Base-by-base conservation (phyloP, 2,329 filamentous ascomycete genomes). In the Penicillium sp. region DNA sequence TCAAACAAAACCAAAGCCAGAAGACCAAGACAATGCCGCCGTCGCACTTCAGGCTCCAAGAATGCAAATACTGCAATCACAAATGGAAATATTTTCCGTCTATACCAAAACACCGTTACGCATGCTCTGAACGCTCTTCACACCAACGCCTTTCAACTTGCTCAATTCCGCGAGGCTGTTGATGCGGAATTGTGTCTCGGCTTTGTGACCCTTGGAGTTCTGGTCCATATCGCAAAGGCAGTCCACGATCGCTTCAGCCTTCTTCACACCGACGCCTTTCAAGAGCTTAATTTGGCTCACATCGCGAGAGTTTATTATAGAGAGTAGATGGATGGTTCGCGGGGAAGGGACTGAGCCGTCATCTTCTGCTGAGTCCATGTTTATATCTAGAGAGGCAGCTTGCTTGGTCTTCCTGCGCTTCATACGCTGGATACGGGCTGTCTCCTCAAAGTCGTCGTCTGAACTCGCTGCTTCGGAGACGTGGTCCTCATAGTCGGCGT, bases 41-140 rank as follows among this genome's bases (percentile, higher is more conserved):
- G 26, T 26, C 26, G 26, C 26, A 26, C 26, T 2, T 26, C 4
- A 26, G 26, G 1, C n/a, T 45, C 59, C 56, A 56, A 44, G 35
- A 63, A 63, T 60, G 58, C 51, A 56, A 65, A 66, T 54, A 60
- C 55, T 51, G 13, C 46, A 55, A 58, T 21, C 41, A 15, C 35
- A 41, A 38, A 41, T 41, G 35, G 35, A 41, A 41, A 15, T 41
- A 41, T 41, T 15, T 41, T 41, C 21, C 26, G 41, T 71, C 58
- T 68, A 78, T 59, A 72, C 73, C 66, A 76, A 68, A 49, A 81
- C 72, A 29, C 79, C 80, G 56, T 76, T 77, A 61, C 79, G 76
- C 81, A 83, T 82, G 61, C 73, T 81, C 70, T 82, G 77, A 17
- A 83, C 78, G 0, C 77, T 81, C 67, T 77, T 80, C 61, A 75